Base-by-base conservation (phyloP, 495 filamentous ascomycete genomes). In the Penicillium ochrochloron region DNA sequence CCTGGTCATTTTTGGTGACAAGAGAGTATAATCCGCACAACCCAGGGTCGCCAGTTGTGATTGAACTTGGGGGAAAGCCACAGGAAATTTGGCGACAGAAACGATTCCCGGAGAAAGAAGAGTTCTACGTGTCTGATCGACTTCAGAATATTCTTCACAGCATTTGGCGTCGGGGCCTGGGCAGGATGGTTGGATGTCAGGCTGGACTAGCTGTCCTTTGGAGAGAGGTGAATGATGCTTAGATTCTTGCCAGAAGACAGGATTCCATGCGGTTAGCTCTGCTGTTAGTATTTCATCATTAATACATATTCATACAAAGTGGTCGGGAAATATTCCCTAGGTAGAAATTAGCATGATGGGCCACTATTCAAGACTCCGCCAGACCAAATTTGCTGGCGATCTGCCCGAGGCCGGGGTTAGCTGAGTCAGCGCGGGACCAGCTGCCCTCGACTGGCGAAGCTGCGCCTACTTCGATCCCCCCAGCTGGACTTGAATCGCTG, bases 371-470 rank as follows among this genome's bases (percentile, higher is more conserved):
- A 2, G 9, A 19, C 44, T 48, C 44, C 44, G 25, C 44, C 25
- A 10, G 5, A 12, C 19, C 5, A 14, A 44, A 23, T 29, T 52
- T 14, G 14, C 31, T 29, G 25, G 48, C 21, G 44, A 52, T 29
- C 33, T 19, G 23, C 57, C 9, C 42, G 33, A 48, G 48, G 14
- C 65, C 37, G 61, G 61, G 58, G 60, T 56, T 50, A 19, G 66
- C 66, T 68, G 61, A 68, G 35, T 68, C 66, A 68, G 66, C 66
- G 53, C 61, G 61, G 65, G 60, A 42, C 53, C 56, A 63, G 66
- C 55, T 59, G 29, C 55, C 29, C 37, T 55, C 52, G 52, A 50
- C 50, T 48, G 19, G 58, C 19, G 58, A 48, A 55, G 62, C 59
- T 61, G 58, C 54, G 48, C 51, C 59, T 33, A 14, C 44, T 29